phyloP scores from a whole-genome alignment of 805 yeast genomes.

The Grigorovia yakushimaensis region DNA sequence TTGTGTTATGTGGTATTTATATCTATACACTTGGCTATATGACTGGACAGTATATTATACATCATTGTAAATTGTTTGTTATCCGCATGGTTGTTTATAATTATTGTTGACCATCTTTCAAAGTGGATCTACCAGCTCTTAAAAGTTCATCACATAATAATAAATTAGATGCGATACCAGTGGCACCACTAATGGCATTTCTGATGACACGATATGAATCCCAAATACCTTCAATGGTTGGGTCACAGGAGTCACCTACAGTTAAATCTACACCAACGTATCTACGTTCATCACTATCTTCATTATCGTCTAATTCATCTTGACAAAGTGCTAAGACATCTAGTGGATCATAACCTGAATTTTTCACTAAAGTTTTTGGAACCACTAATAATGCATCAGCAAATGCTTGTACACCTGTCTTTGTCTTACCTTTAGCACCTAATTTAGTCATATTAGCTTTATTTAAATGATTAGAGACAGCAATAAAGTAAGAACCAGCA shows the following conservation, averaged over 20 bases:
- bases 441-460: constrained; percentile 40
- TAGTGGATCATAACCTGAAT: constrained; percentile 88
- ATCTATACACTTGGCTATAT: too few relatives aligned
- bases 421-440: constrained; percentile 70
- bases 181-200: constrained; percentile 85
- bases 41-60: too few relatives aligned
- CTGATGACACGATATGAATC: constrained; percentile 91
- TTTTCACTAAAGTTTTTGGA: constrained; percentile 86
- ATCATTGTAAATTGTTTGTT: too few relatives aligned
- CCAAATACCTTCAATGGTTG: constrained; percentile 90
- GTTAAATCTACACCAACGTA: constrained; percentile 84
- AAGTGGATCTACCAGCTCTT: constrained; percentile 91
- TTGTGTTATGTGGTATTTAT: too few relatives aligned
- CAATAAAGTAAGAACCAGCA: constrained; percentile 90
- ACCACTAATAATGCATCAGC: constrained; percentile 84
- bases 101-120: constrained; percentile 43
- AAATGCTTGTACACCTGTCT: constrained; percentile 87
- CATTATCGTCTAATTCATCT: constrained; percentile 40
- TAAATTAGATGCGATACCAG: constrained; percentile 88
- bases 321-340: constrained; percentile 84
- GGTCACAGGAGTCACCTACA: constrained; percentile 94
- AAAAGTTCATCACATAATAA: constrained; percentile 90
- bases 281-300: constrained; percentile 49
- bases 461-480: constrained; percentile 61
- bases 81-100: neutral